phyloP scores from a whole-genome alignment of 148 eudicot species.

The Vaccinium vitisidaea region DNA sequence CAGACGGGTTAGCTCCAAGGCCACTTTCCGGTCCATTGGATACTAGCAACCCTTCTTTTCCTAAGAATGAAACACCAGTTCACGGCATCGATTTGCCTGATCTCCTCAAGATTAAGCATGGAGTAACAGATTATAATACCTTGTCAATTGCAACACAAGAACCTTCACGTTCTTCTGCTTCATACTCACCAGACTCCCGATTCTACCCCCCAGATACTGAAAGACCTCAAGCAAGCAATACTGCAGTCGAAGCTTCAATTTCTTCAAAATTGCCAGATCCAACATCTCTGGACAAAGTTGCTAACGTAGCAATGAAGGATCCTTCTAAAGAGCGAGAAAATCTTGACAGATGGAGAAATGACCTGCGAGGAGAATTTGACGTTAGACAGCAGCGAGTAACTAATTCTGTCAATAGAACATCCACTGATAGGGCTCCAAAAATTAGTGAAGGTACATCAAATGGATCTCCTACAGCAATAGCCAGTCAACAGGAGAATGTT shows the following conservation, averaged over 20 bases:
- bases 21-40: slow-evolving; percentile 80
- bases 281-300: slow-evolving; percentile 47
- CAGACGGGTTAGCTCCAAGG: slow-evolving; percentile 57
- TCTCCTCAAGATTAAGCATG: slow-evolving; percentile 43
- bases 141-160: slow-evolving; percentile 52
- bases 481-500: slow-evolving; percentile 72
- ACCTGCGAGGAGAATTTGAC: slow-evolving; percentile 55
- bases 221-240: slow-evolving; percentile 55
- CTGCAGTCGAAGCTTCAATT: slow-evolving; percentile 43
- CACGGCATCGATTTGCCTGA: slow-evolving; percentile 61
- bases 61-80: slow-evolving; percentile 44
- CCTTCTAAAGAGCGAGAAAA: slow-evolving; percentile 32
- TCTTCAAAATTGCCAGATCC: slow-evolving; percentile 50
- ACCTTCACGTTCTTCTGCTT: slow-evolving; percentile 39
- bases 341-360: slow-evolving; percentile 39
- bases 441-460: slow-evolving; percentile 55
- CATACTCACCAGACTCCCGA: slow-evolving; percentile 44
- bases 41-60: slow-evolving; percentile 52
- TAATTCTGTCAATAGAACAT: slow-evolving; percentile 42
- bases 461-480: slow-evolving; percentile 39
- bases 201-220: slow-evolving; percentile 45
- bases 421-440: slow-evolving; percentile 59
- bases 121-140: slow-evolving; percentile 34
- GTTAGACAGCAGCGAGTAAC: slow-evolving; percentile 49
- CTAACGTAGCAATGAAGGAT: slow-evolving; percentile 41